Base-by-base conservation (phyloP, 2,329 filamentous ascomycete species). In the Sarocladium kiliense region DNA sequence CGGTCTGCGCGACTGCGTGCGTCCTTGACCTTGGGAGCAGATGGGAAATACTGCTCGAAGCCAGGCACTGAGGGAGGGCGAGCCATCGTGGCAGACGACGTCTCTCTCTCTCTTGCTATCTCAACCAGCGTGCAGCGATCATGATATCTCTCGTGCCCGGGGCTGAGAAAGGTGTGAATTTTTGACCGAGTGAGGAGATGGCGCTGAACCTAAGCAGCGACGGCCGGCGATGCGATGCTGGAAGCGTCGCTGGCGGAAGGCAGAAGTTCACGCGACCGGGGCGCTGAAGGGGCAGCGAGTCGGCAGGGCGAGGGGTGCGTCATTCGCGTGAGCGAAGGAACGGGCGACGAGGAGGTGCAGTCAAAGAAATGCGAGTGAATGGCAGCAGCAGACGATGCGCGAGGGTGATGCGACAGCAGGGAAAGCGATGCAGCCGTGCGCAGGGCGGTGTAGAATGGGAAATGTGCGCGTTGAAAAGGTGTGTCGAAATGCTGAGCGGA, bases 41-140 rank as follows among this genome's bases (percentile, higher is more conserved):
- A 84, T 63, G 88, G 88, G 73, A 91, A 92, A 80, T 91, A 94
- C 75, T 91, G 85, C 75, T 87, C 88, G 80, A 91, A 92, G 76
- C 86, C 86, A 77, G 87, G 86, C 72, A 78, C 77, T 59, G 81
- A 79, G 66, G 85, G 80, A 70, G 86, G 83, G 78, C 88, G 89
- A 84, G 89, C 89, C 87, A 89, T 89, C 76, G 76, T 85, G 57
- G 78, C 73, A 68, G 68, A 71, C 72, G 69, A 68, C 71, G 71
- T 71, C 72, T 51, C 47, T 51, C 72, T 51, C 47, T 51, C n/a
- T 51, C 44, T 71, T 74, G 75, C 73, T 77, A 77, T 74, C 74
- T 73, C 69, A 74, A 69, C 74, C 71, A 68, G 75, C 75, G 74
- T 74, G 72, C 73, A 74, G 74, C 75, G 67, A 77, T 77, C 80